Conservation (phyloP, 2,329 filamentous ascomycete genomes). For the Chaetoscypha palmicola region DNA sequence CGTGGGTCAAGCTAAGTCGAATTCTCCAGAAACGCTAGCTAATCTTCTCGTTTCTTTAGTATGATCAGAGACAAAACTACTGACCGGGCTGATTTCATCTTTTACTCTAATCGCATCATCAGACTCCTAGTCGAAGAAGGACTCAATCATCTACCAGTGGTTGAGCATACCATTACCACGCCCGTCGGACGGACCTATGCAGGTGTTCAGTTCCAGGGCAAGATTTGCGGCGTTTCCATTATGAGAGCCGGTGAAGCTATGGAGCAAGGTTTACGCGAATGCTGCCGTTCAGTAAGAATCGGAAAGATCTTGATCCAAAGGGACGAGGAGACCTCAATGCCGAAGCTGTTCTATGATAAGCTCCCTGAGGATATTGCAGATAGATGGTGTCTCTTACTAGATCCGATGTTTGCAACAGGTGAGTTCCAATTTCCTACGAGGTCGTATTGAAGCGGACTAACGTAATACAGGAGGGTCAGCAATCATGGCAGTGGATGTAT, state of each 20-base stretch:
- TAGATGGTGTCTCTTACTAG: constrained; percentile 86
- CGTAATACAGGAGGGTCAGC: constrained; percentile 72
- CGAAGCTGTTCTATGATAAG: constrained; percentile 96
- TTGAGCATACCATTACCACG: constrained; percentile 82
- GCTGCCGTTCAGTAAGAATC: constrained; percentile 94
- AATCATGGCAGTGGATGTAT: constrained; percentile 91
- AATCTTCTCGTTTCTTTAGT: constrained; percentile 39
- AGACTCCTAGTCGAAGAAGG: constrained; percentile 94
- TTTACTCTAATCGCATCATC: constrained; percentile 98
- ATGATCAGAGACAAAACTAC: constrained; percentile 94
- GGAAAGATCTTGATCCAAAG: constrained; percentile 98
- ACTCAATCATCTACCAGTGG: constrained; percentile 88
- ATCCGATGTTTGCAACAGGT: constrained; percentile 99
- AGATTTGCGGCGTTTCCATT: constrained; percentile 97
- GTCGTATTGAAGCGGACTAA: constrained; percentile 1
- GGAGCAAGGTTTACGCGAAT: constrained; percentile 94
- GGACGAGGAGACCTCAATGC: constrained; percentile 88
- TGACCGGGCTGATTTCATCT: constrained; percentile 92
- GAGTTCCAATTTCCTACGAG: constrained; percentile 24
- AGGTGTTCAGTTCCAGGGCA: constrained; percentile 91
- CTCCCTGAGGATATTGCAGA: constrained; percentile 87
- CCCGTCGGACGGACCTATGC: constrained; percentile 83
- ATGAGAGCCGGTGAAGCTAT: constrained; percentile 98
- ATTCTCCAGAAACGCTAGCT: constrained; percentile 4
- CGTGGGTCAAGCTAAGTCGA: constrained; percentile 54